Percentiles rank a stretch among this genome's conserved stretches.
Conservation (phyloP, 805 yeast species). For the Wickerhamiella azyma region DNA sequence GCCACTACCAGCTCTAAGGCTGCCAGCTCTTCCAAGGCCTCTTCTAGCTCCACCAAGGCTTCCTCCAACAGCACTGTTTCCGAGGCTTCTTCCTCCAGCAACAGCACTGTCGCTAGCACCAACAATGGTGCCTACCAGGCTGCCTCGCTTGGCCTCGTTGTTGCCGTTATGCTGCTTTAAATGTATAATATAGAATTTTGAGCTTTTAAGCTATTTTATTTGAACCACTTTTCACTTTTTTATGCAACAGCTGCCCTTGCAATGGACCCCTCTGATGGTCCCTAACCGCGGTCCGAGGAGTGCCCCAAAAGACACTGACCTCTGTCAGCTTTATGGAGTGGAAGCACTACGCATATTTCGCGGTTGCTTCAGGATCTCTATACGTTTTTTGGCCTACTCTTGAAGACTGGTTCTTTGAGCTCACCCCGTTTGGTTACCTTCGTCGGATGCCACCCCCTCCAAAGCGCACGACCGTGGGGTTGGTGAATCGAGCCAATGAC, state of each 20-base stretch:
- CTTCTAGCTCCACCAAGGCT: background rate
- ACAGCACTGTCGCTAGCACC: background rate
- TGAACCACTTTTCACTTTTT: background rate
- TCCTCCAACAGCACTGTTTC: background rate
- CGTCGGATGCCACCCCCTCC: conserved; percentile 1
- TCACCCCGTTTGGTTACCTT: conserved; percentile 1
- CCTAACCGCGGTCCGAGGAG: background rate
- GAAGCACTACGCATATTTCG: background rate
- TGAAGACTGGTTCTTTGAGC: background rate
- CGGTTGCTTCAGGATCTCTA: background rate
- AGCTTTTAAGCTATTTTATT: too few relatives aligned
- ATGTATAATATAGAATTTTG: background rate
- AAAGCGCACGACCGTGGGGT: conserved; percentile 47
- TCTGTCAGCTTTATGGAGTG: background rate
- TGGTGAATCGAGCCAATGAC: conserved; percentile 69
- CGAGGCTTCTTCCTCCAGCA: background rate
- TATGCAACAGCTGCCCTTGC: background rate
- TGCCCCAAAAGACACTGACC: background rate
- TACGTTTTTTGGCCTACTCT: conserved; percentile 8
- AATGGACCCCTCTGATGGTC: background rate
- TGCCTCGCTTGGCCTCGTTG: background rate
- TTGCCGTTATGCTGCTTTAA: background rate
- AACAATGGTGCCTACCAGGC: background rate
- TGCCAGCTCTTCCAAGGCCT: background rate
- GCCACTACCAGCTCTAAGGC: background rate